Conservation (phyloP, 345 rosid genomes). For the Lepidium africanum region DNA sequence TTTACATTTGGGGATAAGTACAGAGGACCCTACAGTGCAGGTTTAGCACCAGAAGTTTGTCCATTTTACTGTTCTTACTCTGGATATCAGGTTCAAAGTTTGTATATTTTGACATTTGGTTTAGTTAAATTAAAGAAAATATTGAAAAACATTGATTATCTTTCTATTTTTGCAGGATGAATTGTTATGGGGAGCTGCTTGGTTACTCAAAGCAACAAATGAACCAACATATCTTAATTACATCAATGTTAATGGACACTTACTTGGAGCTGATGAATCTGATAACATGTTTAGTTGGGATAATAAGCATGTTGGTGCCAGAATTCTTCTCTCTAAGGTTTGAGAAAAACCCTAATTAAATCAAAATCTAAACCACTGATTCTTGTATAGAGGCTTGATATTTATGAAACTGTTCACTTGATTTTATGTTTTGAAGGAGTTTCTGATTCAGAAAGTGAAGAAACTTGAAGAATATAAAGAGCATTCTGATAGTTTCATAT, state of each 20-base stretch:
- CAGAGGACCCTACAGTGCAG: slow-evolving; percentile 61
- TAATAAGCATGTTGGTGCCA: slow-evolving; percentile 64
- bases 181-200: slow-evolving; percentile 81
- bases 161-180: slow-evolving; percentile 46
- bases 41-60: slow-evolving; percentile 49
- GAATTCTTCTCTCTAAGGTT: slow-evolving; percentile 62
- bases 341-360: background rate
- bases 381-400: background rate
- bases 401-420: background rate
- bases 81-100: slow-evolving; percentile 48
- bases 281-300: slow-evolving; percentile 73
- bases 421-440: slow-evolving; percentile 32
- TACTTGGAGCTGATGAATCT: slow-evolving; percentile 17
- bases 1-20: slow-evolving; percentile 61
- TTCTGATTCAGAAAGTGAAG: slow-evolving; percentile 63
- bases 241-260: slow-evolving; percentile 59
- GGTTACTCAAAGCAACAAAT: slow-evolving; percentile 71
- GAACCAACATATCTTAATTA: slow-evolving; percentile 40
- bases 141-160: background rate
- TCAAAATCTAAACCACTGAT: background rate
- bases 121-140: background rate
- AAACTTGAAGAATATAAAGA: slow-evolving; percentile 78
- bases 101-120: background rate
- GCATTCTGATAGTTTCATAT: slow-evolving; percentile 86
- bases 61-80: slow-evolving; percentile 75